phyloP scores from a whole-genome alignment of 2,329 filamentous ascomycete genomes.

The Teratosphaeria nubilosa region DNA sequence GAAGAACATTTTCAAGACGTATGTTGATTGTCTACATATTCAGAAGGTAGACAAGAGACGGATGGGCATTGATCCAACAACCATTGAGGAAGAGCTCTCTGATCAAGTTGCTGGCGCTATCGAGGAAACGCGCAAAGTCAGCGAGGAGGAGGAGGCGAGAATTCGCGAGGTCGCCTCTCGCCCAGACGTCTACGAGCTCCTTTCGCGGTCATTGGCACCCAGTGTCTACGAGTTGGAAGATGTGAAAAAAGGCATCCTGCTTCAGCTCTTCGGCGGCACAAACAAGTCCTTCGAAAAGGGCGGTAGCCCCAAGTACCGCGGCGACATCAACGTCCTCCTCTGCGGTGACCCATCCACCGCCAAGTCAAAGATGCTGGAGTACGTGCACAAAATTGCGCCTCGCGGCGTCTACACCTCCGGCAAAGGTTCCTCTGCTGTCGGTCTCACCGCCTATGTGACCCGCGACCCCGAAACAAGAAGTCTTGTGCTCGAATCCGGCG shows the following conservation, averaged over 20 bases:
- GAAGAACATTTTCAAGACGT: conserved; percentile 96
- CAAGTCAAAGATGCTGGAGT: conserved; percentile 88
- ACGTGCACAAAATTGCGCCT: conserved; percentile 95
- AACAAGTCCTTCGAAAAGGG: conserved; percentile 98
- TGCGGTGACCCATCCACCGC: conserved; percentile 95
- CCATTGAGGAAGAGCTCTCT: conserved; percentile 72
- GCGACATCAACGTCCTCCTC: conserved; percentile 92
- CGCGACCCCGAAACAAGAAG: conserved; percentile 64
- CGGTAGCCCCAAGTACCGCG: conserved; percentile 87
- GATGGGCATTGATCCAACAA: conserved; percentile 82
- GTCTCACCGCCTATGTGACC: conserved; percentile 68
- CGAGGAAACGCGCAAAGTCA: conserved; percentile 75
- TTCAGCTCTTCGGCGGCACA: conserved; percentile 92
- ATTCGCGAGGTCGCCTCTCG: conserved; percentile 73
- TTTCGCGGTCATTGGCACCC: conserved; percentile 81
- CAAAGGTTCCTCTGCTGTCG: conserved; percentile 65
- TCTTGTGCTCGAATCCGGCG: conserved; percentile 64
- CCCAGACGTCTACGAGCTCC: conserved; percentile 83
- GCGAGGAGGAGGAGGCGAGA: conserved; percentile 76
- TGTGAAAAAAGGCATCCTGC: conserved; percentile 94
- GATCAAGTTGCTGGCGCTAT: conserved; percentile 60
- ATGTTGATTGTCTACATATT: conserved; percentile 88
- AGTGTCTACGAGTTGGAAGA: conserved; percentile 98
- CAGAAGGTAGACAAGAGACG: conserved; percentile 95
- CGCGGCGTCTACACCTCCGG: conserved; percentile 70